phyloP scores from a whole-genome alignment of 192 early-diverging fungal species.

The Coemansia aciculifera region DNA sequence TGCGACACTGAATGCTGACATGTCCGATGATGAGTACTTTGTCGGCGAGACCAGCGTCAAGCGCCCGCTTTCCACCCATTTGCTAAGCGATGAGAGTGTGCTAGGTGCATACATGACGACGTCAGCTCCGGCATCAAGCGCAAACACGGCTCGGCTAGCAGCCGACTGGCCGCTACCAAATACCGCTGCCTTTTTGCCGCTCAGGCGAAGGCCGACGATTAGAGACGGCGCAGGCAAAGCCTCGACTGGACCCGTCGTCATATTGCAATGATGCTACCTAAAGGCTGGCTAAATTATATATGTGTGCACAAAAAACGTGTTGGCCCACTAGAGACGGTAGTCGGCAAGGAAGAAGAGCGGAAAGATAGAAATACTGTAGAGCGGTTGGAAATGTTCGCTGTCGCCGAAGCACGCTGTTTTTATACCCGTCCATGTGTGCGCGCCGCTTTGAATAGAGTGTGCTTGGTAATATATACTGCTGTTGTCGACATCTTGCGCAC shows the following conservation, averaged over 20 bases:
- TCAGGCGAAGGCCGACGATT: conserved; percentile 45
- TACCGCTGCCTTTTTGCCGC: conserved; percentile 56
- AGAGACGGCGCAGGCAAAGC: conserved; percentile 31
- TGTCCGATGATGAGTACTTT: conserved; percentile 24
- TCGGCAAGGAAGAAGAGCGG: neutral
- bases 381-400: neutral
- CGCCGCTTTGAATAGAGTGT: neutral
- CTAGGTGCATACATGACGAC: conserved; percentile 61
- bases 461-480: neutral
- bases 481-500: conserved; percentile 2
- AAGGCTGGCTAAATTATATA: neutral
- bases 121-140: conserved; percentile 67
- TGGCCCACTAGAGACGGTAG: neutral
- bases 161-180: conserved; percentile 69
- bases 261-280: neutral
- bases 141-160: conserved; percentile 66
- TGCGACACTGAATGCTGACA: conserved; percentile 31
- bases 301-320: neutral
- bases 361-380: neutral
- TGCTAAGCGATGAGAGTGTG: conserved; percentile 34
- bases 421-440: neutral
- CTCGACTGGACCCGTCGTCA: neutral
- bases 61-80: conserved; percentile 37
- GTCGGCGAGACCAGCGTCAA: conserved; percentile 5
- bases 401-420: neutral